Conservation (phyloP, 345 rosid genomes). For the Schrenkiella parvula region DNA sequence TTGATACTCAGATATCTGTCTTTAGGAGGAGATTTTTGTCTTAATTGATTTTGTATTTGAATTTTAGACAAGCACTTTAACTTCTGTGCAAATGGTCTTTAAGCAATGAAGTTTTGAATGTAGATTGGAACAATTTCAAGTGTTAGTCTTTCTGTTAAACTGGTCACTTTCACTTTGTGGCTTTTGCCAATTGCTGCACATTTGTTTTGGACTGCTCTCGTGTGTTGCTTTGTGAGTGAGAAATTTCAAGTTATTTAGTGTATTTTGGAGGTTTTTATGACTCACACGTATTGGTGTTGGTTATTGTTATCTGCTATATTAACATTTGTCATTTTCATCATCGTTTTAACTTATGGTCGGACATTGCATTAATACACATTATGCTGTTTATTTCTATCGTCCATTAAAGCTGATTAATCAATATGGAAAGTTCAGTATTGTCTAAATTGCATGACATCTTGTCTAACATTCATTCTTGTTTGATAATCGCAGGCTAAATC, state of each 20-base stretch:
- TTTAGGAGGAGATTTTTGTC: background rate
- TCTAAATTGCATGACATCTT: background rate
- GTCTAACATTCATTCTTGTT: background rate
- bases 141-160: background rate
- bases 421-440: background rate
- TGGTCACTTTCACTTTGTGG: background rate
- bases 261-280: background rate
- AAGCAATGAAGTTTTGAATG: background rate
- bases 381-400: background rate
- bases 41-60: background rate
- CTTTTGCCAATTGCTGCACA: too few species aligned
- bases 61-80: background rate
- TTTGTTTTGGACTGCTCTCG: too few species aligned
- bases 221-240: too few species aligned
- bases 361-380: background rate
- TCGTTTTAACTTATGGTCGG: background rate
- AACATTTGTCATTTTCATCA: background rate
- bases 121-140: background rate
- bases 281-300: background rate
- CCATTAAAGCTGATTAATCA: background rate
- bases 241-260: background rate
- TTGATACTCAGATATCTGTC: background rate
- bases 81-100: background rate
- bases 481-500: constrained; percentile 31
- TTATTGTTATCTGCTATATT: background rate